These are phyloP conservation scores for Ambispora gerdemannii DNA, from an alignment of 192 early-diverging fungal genomes.

Conservation along the genomic window DNA sequence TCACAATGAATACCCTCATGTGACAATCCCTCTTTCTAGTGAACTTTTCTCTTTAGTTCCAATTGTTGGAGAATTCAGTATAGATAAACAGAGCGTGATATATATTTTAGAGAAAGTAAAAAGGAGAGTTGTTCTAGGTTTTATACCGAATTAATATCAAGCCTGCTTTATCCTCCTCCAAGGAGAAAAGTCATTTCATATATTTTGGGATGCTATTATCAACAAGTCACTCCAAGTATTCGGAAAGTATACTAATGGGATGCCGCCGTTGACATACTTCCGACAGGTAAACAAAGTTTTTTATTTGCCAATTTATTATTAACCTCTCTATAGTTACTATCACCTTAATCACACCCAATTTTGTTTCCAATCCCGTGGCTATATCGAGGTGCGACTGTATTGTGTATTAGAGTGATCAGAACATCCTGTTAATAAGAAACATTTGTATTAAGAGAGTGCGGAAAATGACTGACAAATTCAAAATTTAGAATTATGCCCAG, in stretches of 20 bases:
- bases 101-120: conserved; percentile 15
- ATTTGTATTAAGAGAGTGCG: too few relatives aligned
- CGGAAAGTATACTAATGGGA: conserved; percentile 13
- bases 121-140: neutral
- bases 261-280: neutral
- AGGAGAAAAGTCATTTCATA: conserved; percentile 13
- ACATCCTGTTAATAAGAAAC: too few relatives aligned
- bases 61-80: conserved; percentile 4
- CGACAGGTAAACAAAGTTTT: too few relatives aligned
- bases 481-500: conserved; percentile 22
- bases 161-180: neutral
- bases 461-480: conserved; percentile 20
- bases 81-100: conserved; percentile 12
- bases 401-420: too few relatives aligned
- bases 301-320: too few relatives aligned
- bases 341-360: too few relatives aligned
- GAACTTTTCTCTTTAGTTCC: conserved; percentile 8
- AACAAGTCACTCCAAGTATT: conserved; percentile 8
- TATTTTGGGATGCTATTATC: conserved; percentile 9
- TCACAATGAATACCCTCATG: neutral
- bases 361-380: too few relatives aligned
- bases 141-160: conserved; percentile 11
- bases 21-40: conserved; percentile 3
- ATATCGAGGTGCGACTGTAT: too few relatives aligned
- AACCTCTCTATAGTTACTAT: too few relatives aligned